A percentile compares a stretch with the other conserved stretches of the same genome.
These are phyloP conservation scores for Pontederia crassipes DNA, from an alignment of 176 grass and related monocot genomes.

Conservation along the genomic window DNA sequence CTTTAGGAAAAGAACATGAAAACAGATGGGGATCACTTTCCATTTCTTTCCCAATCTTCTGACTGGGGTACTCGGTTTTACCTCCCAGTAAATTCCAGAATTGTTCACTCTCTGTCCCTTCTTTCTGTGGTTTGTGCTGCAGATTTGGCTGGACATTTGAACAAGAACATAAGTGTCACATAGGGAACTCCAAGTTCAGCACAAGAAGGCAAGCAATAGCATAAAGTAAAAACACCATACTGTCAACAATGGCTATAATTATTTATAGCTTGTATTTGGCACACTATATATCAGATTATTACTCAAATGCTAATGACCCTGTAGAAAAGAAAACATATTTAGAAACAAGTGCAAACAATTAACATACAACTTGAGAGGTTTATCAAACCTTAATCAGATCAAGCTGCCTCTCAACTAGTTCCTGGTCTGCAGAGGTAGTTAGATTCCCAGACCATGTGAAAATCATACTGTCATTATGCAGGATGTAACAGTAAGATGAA, in stretches of 20 bases:
- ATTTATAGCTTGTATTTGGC: too few species aligned
- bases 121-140: slow-evolving; percentile 68
- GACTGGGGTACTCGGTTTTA: slow-evolving; percentile 73
- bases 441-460: slow-evolving; percentile 77
- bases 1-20: slow-evolving; percentile 67
- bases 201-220: neutral
- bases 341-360: too few species aligned
- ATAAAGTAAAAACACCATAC: neutral
- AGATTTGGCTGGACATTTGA: slow-evolving; percentile 54
- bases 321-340: too few species aligned
- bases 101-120: slow-evolving; percentile 80
- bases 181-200: slow-evolving; percentile 3
- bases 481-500: slow-evolving; percentile 85
- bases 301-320: too few species aligned
- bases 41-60: slow-evolving; percentile 65
- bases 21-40: slow-evolving; percentile 89
- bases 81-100: slow-evolving; percentile 84
- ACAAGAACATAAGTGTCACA: slow-evolving; percentile 6
- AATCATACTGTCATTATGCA: slow-evolving; percentile 68
- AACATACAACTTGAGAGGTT: neutral
- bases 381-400: slow-evolving; percentile 84
- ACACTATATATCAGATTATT: too few species aligned
- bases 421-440: slow-evolving; percentile 61
- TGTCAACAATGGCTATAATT: neutral
- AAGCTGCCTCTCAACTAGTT: slow-evolving; percentile 84